phyloP scores from a whole-genome alignment of 805 yeast species.

The Diddensiella santjacobensis region DNA sequence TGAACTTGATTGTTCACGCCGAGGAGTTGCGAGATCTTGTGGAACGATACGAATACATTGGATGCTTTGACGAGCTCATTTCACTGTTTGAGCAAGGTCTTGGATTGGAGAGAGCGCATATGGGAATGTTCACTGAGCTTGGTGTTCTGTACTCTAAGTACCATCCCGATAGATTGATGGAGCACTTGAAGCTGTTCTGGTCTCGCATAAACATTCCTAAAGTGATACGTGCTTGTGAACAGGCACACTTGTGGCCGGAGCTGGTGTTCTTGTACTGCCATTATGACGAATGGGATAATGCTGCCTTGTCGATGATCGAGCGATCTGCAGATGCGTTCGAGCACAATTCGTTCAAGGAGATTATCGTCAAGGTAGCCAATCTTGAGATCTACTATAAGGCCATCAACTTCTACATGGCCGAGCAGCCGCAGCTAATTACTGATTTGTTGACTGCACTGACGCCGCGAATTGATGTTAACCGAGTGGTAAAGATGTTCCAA shows the following conservation, averaged over 20 bases:
- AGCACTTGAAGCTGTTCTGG: constrained; percentile 96
- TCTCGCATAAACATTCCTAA: constrained; percentile 97
- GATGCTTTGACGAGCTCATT: constrained; percentile 87
- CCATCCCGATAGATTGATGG: constrained; percentile 86
- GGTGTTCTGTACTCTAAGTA: constrained; percentile 89
- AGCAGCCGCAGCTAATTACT: constrained; percentile 85
- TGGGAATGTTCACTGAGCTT: constrained; percentile 99
- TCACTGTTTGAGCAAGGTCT: constrained; percentile 93
- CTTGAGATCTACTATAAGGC: constrained; percentile 97
- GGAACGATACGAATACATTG: constrained; percentile 78
- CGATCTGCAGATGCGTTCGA: constrained; percentile 90
- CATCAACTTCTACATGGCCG: constrained; percentile 85
- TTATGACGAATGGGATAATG: constrained; percentile 99
- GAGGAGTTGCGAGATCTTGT: constrained; percentile 93
- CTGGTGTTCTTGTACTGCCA: constrained; percentile 94
- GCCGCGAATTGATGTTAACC: constrained; percentile 87
- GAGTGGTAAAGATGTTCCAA: constrained; percentile 91
- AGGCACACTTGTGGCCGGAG: constrained; percentile 94
- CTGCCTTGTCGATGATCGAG: constrained; percentile 94
- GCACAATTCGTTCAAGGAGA: constrained; percentile 90
- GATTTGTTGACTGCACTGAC: constrained; percentile 81
- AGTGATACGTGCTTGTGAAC: constrained; percentile 89
- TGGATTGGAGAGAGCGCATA: constrained; percentile 96
- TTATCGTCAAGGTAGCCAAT: constrained; percentile 90
- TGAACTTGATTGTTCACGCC: constrained; percentile 94